Percentiles rank a stretch among this genome's conserved stretches.
phyloP scores from a whole-genome alignment of 1,284 basidiomycete species.

The Sutorius eximius region DNA sequence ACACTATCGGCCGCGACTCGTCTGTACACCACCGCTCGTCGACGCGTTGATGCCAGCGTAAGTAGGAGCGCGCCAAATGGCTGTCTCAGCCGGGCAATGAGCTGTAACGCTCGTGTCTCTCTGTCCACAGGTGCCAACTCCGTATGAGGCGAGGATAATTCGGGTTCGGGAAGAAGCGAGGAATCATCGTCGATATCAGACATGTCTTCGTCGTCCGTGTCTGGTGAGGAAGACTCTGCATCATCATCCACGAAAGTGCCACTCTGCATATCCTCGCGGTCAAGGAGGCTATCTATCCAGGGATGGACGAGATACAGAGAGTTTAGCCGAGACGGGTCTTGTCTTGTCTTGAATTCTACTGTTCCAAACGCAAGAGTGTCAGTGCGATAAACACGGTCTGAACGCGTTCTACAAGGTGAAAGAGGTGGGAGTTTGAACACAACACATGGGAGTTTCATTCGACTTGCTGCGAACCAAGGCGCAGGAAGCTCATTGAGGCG shows the following conservation, averaged over 20 bases:
- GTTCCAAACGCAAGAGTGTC: neutral
- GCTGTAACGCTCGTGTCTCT: neutral
- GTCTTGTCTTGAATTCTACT: neutral
- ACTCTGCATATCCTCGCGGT: neutral
- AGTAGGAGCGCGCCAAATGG: neutral
- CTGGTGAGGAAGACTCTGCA: neutral
- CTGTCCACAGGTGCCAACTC: neutral
- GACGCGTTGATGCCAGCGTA: too few relatives aligned
- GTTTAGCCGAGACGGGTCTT: neutral
- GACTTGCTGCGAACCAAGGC: neutral
- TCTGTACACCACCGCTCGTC: too few relatives aligned
- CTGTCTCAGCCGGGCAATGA: neutral
- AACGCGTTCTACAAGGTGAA: neutral
- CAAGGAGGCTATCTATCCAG: neutral
- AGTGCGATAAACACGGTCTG: neutral
- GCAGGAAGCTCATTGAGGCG: neutral
- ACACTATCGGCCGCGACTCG: too few relatives aligned
- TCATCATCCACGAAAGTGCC: neutral
- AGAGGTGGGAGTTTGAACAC: constrained; percentile 2
- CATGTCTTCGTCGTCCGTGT: neutral
- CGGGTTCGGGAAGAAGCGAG: too few relatives aligned
- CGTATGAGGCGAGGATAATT: too few relatives aligned
- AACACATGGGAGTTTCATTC: constrained; percentile 9
- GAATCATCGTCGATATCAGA: neutral
- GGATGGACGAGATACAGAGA: constrained; percentile 1